A percentile compares a stretch with the other conserved stretches of the same genome.
Evolutionary conservation across 208 protist genomes (phyloP).

Genomic region (Acanthamoeba triangularis): DNA sequence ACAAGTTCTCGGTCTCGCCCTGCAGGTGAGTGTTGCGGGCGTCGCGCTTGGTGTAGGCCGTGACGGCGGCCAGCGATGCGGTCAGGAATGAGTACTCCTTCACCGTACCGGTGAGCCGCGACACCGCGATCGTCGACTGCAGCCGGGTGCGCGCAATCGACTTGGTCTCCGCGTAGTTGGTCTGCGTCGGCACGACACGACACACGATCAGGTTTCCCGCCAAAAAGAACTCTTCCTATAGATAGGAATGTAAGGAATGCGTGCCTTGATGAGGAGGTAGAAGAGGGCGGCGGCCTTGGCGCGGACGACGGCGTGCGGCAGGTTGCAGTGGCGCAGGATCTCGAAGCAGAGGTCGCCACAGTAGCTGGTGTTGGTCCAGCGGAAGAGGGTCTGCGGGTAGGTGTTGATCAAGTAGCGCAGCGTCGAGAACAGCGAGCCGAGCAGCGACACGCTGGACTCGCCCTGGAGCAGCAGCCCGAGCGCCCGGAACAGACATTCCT

Average conservation of each 20-base stretch:
- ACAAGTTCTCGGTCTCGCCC: conserved; percentile 15
- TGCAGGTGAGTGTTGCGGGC: conserved; percentile 7
- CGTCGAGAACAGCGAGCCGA: conserved; percentile 55
- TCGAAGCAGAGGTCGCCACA: conserved; percentile 77
- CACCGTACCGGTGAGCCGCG: conserved; percentile 36
- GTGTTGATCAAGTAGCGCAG: conserved; percentile 80
- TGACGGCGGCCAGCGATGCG: conserved; percentile 3
- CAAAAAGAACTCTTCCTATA: too few relatives aligned
- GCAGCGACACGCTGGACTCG: conserved; percentile 75
- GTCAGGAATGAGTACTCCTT: conserved; percentile 35
- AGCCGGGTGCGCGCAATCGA: conserved; percentile 38
- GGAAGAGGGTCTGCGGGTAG: conserved; percentile 79
- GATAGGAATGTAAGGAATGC: not conserved
- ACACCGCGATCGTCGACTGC: conserved; percentile 58
- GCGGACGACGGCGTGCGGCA: conserved; percentile 12
- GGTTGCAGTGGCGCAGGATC: conserved; percentile 81
- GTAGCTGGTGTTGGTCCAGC: conserved; percentile 72
- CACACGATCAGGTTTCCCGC: not conserved
- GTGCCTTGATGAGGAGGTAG: conserved; percentile 80
- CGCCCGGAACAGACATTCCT: conserved; percentile 72
- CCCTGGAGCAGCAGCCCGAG: conserved; percentile 53
- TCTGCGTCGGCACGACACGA: not conserved
- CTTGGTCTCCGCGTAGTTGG: conserved; percentile 45
- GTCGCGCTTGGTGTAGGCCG: conserved; percentile 5
- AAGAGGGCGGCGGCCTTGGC: conserved; percentile 70